Evolutionary conservation across 164 flowering plant species (phyloP), one percentile per base, ranked within the genome.

Genomic region (Annona cherimola): DNA sequence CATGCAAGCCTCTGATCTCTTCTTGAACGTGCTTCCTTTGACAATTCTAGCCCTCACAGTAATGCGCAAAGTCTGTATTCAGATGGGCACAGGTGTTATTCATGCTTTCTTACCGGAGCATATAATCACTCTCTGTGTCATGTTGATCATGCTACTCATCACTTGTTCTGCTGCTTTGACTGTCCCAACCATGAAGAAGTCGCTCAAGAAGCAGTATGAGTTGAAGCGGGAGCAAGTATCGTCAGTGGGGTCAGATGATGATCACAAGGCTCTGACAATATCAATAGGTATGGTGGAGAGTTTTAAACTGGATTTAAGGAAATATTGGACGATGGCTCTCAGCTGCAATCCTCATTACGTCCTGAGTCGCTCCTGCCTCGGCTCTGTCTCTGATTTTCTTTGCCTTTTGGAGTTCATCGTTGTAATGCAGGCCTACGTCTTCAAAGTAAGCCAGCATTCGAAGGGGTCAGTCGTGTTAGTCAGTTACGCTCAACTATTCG

Each of bases 281-380:
- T 26, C 35, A 26, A 71, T 19, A 16, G 11, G 54, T 39, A 69
- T 7, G 2, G 66, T 73, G 16, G 42, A 75, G 62, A 83, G 73
- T 61, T 71, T 85, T 39, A 82, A 50, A 40, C 75, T 77, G 59
- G 81, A 78, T 50, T 54, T 87, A 46, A 77, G 44, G 63, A 85
- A 79, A 57, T 81, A 55, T 67, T 87, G 90, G 89, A 79, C 81
- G 84, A 88, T 88, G 89, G 88, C 92, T 43, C 84, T 82, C 55
- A 84, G 89, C 5, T 42, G 79, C 42, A 79, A 79, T 73, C 90
- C 89, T 6, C 90, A 88, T 63, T 84, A 86, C 69, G 94, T 88
- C 60, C 65, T 84, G 69, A 90, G 80, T 18, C 81, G 91, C 18
- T 85, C 79, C 0, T 87, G 77, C 19, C 81, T 83, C 0, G 83